A percentile compares a stretch with the other conserved stretches of the same genome.
Evolutionary conservation across 345 rosid species (phyloP).

Genomic region (Passiflora organensis): DNA sequence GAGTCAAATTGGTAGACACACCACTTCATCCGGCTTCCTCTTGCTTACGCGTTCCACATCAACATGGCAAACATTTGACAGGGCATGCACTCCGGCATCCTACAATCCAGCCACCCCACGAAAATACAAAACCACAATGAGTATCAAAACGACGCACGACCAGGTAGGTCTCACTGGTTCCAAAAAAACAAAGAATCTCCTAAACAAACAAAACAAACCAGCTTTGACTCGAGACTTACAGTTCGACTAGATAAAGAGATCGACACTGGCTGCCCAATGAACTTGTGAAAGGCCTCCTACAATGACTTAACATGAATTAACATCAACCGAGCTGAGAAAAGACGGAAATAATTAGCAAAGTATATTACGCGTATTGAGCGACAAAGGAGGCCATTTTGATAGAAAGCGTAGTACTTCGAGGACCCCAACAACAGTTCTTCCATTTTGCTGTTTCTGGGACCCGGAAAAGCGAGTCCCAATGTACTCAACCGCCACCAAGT

Average conservation of each 20-base stretch:
- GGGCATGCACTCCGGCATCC: conserved; percentile 98
- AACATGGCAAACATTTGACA: conserved; percentile 94
- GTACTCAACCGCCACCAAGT: conserved; percentile 79
- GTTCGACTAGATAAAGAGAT: conserved; percentile 78
- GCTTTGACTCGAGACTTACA: conserved; percentile 48
- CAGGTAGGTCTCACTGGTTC: no score
- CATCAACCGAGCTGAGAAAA: not conserved
- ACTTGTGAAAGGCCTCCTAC: conserved; percentile 81
- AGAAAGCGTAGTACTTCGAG: conserved; percentile 47
- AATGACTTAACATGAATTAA: not conserved
- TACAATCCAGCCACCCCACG: conserved; percentile 15
- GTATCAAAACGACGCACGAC: not conserved
- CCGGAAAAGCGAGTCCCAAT: conserved; percentile 85
- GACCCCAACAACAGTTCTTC: conserved; percentile 75
- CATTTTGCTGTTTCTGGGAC: conserved; percentile 65
- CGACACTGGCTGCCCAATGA: conserved; percentile 81
- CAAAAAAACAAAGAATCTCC: not conserved
- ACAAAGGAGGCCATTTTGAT: no score
- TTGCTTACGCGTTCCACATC: conserved; percentile 86
- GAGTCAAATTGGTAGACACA: no score
- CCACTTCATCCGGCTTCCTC: conserved; percentile 90
- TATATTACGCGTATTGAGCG: not conserved
- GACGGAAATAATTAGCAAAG: not conserved
- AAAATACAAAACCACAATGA: not conserved
- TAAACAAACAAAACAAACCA: conserved; percentile 6